Conservation (phyloP, 1,284 basidiomycete species). For the Leccinum insolens region DNA sequence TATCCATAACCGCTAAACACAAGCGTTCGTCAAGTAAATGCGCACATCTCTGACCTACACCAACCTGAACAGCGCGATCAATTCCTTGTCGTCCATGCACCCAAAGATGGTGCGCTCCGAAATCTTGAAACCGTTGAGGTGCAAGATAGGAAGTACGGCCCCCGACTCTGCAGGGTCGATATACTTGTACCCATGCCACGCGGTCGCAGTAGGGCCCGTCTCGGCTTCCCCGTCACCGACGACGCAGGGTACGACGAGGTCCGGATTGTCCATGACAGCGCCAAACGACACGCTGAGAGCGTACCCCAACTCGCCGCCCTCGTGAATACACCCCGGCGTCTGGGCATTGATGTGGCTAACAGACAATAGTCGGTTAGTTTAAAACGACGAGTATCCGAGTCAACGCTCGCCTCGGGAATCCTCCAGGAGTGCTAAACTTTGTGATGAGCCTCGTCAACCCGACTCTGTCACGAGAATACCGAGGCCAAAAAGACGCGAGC, state of each 20-base stretch:
- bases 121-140: conserved; percentile 87
- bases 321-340: conserved; percentile 87
- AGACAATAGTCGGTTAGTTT: conserved; percentile 3
- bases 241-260: conserved; percentile 78
- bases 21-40: conserved; percentile 7
- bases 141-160: conserved; percentile 86
- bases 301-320: conserved; percentile 91
- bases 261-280: conserved; percentile 86
- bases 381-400: not conserved
- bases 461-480: conserved; percentile 63
- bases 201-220: conserved; percentile 82
- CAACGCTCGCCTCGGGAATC: conserved; percentile 57
- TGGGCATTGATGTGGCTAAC: conserved; percentile 73
- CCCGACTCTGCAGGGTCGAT: conserved; percentile 91
- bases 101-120: conserved; percentile 88
- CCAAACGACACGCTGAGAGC: conserved; percentile 84
- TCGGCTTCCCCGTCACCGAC: conserved; percentile 90
- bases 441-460: conserved; percentile 72
- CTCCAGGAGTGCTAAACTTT: conserved; percentile 66
- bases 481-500: conserved; percentile 71
- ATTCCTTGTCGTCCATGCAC: conserved; percentile 87
- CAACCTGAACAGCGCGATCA: conserved; percentile 63
- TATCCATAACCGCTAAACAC: conserved; percentile 76
- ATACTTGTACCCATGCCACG: conserved; percentile 87
- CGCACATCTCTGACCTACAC: not conserved